A percentile compares a stretch with the other conserved stretches of the same genome.
phyloP scores from a whole-genome alignment of 148 eudicot species.

The Oxyria digyna region DNA sequence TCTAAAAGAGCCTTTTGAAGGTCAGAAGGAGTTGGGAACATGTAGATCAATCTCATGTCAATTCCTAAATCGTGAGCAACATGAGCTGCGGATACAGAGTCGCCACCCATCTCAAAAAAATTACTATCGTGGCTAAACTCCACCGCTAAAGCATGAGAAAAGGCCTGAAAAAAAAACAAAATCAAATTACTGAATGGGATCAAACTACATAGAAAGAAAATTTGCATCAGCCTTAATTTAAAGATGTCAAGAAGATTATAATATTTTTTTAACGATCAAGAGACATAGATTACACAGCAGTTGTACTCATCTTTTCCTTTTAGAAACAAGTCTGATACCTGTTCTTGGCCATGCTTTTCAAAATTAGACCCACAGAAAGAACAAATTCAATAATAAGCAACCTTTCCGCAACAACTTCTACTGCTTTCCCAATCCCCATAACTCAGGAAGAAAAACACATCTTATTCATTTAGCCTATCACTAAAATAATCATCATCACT shows the following conservation, averaged over 20 bases:
- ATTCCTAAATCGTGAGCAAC: conserved; percentile 62
- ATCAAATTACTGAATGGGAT: not conserved
- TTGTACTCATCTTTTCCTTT: not conserved
- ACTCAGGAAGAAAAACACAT: not conserved
- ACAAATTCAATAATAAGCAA: not conserved
- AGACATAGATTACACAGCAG: not conserved
- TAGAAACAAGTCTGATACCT: not conserved
- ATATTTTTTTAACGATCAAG: not conserved
- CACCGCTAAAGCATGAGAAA: conserved; percentile 53
- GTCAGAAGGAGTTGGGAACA: conserved; percentile 56
- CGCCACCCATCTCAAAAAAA: conserved; percentile 77
- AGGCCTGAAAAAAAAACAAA: conserved; percentile 31
- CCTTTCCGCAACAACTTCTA: too few species aligned
- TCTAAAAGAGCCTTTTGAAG: conserved; percentile 46
- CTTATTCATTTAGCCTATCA: conserved; percentile 1
- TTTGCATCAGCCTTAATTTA: not conserved
- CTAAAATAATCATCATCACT: not conserved
- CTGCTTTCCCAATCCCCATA: not conserved
- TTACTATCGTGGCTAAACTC: conserved; percentile 50
- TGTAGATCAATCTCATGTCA: conserved; percentile 66
- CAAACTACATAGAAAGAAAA: not conserved
- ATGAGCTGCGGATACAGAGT: conserved; percentile 76
- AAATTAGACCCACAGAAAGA: not conserved
- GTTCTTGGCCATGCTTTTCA: not conserved
- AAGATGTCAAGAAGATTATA: conserved; percentile 5